phyloP scores from a whole-genome alignment of 257 asterid genomes.

The Solanum paucissectum region DNA sequence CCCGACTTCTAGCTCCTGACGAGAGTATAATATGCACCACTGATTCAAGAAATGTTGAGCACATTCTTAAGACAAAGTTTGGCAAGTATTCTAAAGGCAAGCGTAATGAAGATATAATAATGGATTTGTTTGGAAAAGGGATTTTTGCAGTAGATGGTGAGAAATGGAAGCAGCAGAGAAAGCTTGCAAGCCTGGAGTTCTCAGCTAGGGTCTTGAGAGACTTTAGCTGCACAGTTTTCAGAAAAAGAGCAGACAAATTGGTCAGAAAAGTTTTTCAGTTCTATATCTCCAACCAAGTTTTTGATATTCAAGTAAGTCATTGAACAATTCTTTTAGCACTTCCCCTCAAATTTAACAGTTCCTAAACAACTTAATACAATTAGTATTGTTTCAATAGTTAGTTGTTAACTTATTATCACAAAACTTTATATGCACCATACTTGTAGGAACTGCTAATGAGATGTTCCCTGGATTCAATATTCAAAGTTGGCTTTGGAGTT shows the following conservation, averaged over 20 bases:
- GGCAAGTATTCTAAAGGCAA: constrained; percentile 39
- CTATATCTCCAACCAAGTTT: constrained; percentile 17
- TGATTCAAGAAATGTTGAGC: constrained; percentile 41
- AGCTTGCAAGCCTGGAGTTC: constrained; percentile 61
- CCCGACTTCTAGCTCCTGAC: constrained; percentile 34
- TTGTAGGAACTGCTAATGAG: constrained; percentile 60
- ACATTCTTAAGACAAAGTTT: constrained; percentile 52
- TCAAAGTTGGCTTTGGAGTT: constrained; percentile 73
- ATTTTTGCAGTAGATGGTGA: constrained; percentile 69
- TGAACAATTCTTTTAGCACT: neutral
- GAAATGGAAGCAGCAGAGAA: constrained; percentile 69
- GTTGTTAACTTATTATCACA: too few relatives aligned
- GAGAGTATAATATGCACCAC: constrained; percentile 53
- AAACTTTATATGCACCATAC: neutral
- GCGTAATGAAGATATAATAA: constrained; percentile 29
- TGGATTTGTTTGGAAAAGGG: constrained; percentile 57
- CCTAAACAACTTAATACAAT: neutral
- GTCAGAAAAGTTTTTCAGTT: constrained; percentile 20
- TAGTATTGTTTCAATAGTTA: neutral
- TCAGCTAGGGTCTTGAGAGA: constrained; percentile 62
- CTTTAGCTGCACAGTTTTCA: constrained; percentile 54
- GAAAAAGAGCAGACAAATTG: constrained; percentile 42
- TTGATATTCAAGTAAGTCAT: constrained; percentile 51
- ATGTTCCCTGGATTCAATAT: constrained; percentile 61
- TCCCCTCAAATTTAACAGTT: neutral